A percentile compares a stretch with the other conserved stretches of the same genome.
These are phyloP conservation scores for Aspergillus candidus DNA, from an alignment of 2,329 filamentous ascomycete species.

Conservation along the genomic window DNA sequence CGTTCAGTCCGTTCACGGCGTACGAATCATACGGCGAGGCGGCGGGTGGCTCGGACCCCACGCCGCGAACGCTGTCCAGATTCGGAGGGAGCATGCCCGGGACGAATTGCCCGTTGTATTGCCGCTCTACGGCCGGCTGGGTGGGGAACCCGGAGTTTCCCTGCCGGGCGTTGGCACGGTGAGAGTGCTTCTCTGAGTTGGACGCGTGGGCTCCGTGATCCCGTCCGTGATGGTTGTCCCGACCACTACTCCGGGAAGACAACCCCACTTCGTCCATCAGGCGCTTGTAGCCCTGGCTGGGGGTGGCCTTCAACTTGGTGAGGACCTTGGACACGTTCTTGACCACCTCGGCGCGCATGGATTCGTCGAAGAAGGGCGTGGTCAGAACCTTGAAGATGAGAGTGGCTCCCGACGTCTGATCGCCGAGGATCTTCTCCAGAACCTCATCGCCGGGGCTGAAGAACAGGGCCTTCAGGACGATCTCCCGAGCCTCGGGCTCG, in stretches of 20 bases:
- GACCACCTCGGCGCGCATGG: constrained; percentile 76
- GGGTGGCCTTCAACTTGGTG: constrained; percentile 83
- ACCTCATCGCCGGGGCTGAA: constrained; percentile 82
- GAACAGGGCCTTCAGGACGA: constrained; percentile 84
- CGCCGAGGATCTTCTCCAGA: constrained; percentile 81
- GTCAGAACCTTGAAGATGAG: constrained; percentile 98
- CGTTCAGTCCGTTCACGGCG: constrained; percentile 28
- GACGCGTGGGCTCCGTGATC: constrained; percentile 31
- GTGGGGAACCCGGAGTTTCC: constrained; percentile 31
- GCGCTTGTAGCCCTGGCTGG: constrained; percentile 93
- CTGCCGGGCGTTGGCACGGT: constrained; percentile 39
- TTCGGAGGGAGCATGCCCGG: constrained; percentile 31
- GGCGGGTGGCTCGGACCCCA: constrained; percentile 26
- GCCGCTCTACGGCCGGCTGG: constrained; percentile 36
- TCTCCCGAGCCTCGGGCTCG: constrained; percentile 85
- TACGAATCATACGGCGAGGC: constrained; percentile 36
- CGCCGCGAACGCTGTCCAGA: constrained; percentile 32
- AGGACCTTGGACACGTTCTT: constrained; percentile 89
- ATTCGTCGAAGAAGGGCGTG: constrained; percentile 94
- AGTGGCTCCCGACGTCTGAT: constrained; percentile 87
- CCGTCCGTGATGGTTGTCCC: constrained; percentile 36
- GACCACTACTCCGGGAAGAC: constrained; percentile 47
- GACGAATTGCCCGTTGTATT: constrained; percentile 37
- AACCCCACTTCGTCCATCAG: constrained; percentile 97
- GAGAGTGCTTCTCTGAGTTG: constrained; percentile 37